Conservation (phyloP, 2,329 filamentous ascomycete genomes). For the Cladorrhinum sp. region DNA sequence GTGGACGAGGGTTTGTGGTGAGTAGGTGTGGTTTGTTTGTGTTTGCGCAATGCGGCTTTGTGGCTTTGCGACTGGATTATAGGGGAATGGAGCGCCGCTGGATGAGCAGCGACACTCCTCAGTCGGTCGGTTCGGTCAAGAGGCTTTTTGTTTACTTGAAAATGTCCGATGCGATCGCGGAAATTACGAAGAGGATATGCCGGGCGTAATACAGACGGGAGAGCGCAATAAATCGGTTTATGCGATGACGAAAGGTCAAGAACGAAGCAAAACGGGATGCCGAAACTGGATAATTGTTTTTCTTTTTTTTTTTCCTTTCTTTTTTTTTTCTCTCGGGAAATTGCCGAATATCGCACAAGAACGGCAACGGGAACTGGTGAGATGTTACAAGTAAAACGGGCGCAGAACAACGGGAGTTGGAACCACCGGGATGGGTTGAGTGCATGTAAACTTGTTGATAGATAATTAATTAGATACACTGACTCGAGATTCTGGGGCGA, state of each 20-base stretch:
- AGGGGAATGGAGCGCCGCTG: neutral
- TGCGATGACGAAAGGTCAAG: neutral
- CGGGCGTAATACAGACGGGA: too few relatives aligned
- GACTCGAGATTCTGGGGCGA: constrained; percentile 4
- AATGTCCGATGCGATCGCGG: neutral
- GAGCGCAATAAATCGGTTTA: neutral
- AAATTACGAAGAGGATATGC: neutral
- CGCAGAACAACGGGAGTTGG: neutral
- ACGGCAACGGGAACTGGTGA: neutral
- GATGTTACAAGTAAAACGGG: neutral
- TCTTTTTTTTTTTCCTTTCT: neutral
- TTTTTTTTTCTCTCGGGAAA: neutral
- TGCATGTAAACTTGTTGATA: neutral
- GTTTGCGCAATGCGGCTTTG: neutral
- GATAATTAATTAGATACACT: neutral
- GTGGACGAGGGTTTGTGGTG: constrained; percentile 21
- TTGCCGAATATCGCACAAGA: neutral
- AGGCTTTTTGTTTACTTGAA: neutral
- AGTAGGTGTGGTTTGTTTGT: constrained; percentile 7
- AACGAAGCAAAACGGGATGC: neutral
- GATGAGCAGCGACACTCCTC: neutral
- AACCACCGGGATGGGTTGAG: neutral
- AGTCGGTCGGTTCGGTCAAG: too few relatives aligned
- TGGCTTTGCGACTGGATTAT: neutral
- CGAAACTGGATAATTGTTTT: neutral